Evolutionary conservation across 2,329 filamentous ascomycete genomes (phyloP).

Genomic region (Aspergillus sp.): DNA sequence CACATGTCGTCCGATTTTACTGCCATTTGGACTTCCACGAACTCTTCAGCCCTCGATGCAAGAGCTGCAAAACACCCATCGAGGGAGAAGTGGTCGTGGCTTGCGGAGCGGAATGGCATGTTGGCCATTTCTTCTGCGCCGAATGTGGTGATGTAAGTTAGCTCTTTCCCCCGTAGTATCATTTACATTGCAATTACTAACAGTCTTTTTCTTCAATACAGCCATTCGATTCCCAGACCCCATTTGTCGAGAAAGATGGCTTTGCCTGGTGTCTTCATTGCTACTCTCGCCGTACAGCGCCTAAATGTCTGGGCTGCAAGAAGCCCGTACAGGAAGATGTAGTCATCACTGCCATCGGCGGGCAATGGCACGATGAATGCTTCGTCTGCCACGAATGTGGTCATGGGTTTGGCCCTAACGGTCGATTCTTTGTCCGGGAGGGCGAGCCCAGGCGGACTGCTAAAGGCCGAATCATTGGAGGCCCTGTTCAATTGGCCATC

Average conservation of each 20-base stretch:
- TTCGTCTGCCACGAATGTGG: slow-evolving; percentile 71
- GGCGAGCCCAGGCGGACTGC: slow-evolving; percentile 40
- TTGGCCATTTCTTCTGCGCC: slow-evolving; percentile 97
- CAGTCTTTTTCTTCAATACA: slow-evolving; percentile 11
- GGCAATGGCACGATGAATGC: slow-evolving; percentile 88
- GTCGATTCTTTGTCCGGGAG: slow-evolving; percentile 55
- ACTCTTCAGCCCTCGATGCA: slow-evolving; percentile 82
- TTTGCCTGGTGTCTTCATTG: slow-evolving; percentile 95
- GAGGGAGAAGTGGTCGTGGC: slow-evolving; percentile 91
- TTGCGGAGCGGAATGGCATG: slow-evolving; percentile 91
- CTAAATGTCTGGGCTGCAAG: slow-evolving; percentile 80
- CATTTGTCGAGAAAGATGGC: slow-evolving; percentile 95
- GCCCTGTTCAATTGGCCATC: slow-evolving; percentile 49
- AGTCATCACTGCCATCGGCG: slow-evolving; percentile 79
- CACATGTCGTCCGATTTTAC: slow-evolving; percentile 69
- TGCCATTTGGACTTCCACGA: slow-evolving; percentile 99
- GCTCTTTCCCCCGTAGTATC: too few species aligned
- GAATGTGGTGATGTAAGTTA: slow-evolving; percentile 73
- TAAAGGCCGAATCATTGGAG: slow-evolving; percentile 40
- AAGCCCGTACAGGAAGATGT: slow-evolving; percentile 80
- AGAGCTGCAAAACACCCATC: slow-evolving; percentile 93
- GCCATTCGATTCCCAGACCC: slow-evolving; percentile 54
- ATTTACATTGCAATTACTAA: slow-evolving; percentile 4
- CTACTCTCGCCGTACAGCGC: slow-evolving; percentile 82
- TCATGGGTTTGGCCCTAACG: slow-evolving; percentile 51